A percentile compares a stretch with the other conserved stretches of the same genome.
Evolutionary conservation across 2,329 filamentous ascomycete species (phyloP).

Genomic region (Apiospora arundinis): DNA sequence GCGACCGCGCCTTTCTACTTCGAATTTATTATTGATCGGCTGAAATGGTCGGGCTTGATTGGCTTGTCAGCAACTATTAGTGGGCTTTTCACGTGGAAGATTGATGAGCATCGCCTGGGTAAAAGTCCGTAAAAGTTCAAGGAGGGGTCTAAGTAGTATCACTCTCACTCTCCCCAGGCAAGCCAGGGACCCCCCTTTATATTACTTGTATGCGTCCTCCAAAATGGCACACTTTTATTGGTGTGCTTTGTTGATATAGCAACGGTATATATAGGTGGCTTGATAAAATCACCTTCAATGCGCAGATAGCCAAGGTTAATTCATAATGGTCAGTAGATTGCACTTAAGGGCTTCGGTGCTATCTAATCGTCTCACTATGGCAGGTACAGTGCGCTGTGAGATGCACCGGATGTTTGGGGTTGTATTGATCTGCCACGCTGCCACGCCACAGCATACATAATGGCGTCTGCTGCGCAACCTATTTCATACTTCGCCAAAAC

Average conservation of each 20-base stretch:
- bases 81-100: conserved; percentile 18
- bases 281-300: background rate
- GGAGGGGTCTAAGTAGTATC: background rate
- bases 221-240: background rate
- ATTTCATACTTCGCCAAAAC: background rate
- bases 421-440: background rate
- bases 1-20: conserved; percentile 16
- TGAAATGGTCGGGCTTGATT: background rate
- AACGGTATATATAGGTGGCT: background rate
- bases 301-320: background rate
- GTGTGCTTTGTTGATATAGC: conserved; percentile 1
- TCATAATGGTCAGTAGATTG: background rate
- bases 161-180: background rate
- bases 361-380: background rate
- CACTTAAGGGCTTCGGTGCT: background rate
- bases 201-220: conserved; percentile 1
- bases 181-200: background rate
- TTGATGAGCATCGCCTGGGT: background rate
- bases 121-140: no score
- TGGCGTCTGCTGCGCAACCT: background rate
- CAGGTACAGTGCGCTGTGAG: background rate
- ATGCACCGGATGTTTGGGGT: background rate
- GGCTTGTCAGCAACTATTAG: background rate
- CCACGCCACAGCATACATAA: background rate
- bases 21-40: conserved; percentile 16